Evolutionary conservation across 2,329 filamentous ascomycete genomes (phyloP), one percentile per base, ranked within the genome.

Genomic region (Chaetomiaceae sp.): DNA sequence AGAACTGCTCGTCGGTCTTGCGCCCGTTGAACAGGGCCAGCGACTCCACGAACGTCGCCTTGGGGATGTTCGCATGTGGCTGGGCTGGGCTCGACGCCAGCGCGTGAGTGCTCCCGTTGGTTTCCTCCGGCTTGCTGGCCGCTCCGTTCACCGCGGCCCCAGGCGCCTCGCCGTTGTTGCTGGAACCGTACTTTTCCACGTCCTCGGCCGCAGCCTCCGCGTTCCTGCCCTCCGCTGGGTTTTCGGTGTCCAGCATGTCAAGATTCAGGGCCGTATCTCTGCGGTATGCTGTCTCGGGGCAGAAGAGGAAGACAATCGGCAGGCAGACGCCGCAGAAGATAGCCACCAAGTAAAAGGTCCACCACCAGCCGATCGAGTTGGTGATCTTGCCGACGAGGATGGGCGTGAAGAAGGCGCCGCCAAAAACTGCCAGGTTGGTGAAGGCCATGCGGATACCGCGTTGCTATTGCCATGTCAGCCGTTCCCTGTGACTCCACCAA

Each of bases 321-420:
- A 96, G 72, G 51, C 85, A 81, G 6, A 74, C 76, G 4, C 78
- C 89, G 40, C 84, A 80, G 70, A 96, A 95, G 61, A 96, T 96
- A 55, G 90, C 83, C 14, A 95, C 83, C 38, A 96, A 80, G 69
- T 91, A 90, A 66, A 96, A 96, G 0, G 85, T 87, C 91, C 90
- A 96, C 66, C 81, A 73, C 86, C 90, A 95, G n/a, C 84, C 83
- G 46, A 95, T 76, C 0, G 76, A 75, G 44, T 81, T 72, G 3
- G 90, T 90, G 63, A 96, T 91, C 70, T 90, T 91, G 33, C 91
- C 91, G 1, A 91, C 91, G 22, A 96, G 72, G n/a, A 96, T 89
- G 0, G 92, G 92, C 0, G 92, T 96, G 64, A 81, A 76, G 64
- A 83, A 81, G 51, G 76, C 73, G 40, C 79, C 77, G 56, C 77